Conservation (phyloP, 306 rosid genomes). For the Lotus japonicus region DNA sequence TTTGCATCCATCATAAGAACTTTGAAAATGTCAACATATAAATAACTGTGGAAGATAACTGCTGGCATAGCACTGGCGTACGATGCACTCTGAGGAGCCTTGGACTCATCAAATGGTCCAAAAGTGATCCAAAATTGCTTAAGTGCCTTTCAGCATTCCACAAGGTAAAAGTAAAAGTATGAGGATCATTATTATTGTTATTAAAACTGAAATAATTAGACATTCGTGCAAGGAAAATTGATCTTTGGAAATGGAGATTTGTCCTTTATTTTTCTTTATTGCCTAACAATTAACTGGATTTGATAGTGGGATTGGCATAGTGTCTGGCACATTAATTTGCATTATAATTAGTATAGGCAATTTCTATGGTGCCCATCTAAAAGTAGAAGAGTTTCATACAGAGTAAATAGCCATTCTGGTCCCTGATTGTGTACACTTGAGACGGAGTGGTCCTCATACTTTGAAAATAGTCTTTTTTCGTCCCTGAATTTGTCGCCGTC, state of each 20-base stretch:
- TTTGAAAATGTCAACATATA: constrained; percentile 11
- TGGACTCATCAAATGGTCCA: not conserved
- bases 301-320: not conserved
- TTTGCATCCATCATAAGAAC: constrained; percentile 17
- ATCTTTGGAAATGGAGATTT: constrained; percentile 6
- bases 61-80: not conserved
- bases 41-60: not conserved
- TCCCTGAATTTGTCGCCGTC: too few relatives aligned
- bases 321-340: not conserved
- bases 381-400: too few relatives aligned
- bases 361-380: too few relatives aligned
- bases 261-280: not conserved
- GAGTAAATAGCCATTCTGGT: too few relatives aligned
- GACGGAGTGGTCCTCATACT: too few relatives aligned
- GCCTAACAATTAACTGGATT: not conserved
- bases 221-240: constrained; percentile 3
- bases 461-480: too few relatives aligned
- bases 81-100: not conserved
- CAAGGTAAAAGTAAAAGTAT: too few relatives aligned
- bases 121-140: constrained; percentile 6
- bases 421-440: too few relatives aligned
- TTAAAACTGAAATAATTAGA: not conserved
- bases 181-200: too few relatives aligned
- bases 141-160: not conserved
- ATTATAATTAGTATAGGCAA: too few relatives aligned